Percentiles rank a stretch among this genome's conserved stretches.
Conservation (phyloP, 2,329 filamentous ascomycete species). For the Phyllosticta citrichinensis region DNA sequence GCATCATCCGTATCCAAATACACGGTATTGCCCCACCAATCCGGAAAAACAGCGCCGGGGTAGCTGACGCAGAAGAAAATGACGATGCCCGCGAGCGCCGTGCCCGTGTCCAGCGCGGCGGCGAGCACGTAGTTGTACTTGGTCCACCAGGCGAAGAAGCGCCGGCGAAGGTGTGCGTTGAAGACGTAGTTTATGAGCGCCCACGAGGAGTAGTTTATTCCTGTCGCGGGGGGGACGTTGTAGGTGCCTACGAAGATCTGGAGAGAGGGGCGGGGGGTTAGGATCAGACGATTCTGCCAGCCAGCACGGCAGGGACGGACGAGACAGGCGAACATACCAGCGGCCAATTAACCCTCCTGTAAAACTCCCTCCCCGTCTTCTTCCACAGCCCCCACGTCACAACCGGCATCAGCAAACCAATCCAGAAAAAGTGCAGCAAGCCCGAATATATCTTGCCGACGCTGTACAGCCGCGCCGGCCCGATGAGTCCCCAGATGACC, state of each 20-base stretch:
- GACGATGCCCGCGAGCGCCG: constrained; percentile 22
- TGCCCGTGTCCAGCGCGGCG: constrained; percentile 27
- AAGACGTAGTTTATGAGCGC: constrained; percentile 57
- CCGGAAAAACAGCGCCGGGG: constrained; percentile 12
- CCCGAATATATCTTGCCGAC: constrained; percentile 50
- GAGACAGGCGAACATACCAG: background rate
- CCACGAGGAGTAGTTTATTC: constrained; percentile 64
- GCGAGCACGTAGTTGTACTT: constrained; percentile 58
- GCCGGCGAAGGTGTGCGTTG: constrained; percentile 50
- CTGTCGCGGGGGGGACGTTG: constrained; percentile 52
- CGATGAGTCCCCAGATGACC: constrained; percentile 54
- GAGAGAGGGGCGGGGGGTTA: background rate
- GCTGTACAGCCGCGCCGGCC: constrained; percentile 60
- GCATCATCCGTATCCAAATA: constrained; percentile 26
- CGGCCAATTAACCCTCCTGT: constrained; percentile 3
- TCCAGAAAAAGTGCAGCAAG: constrained; percentile 62
- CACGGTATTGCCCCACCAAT: constrained; percentile 28
- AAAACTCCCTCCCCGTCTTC: constrained; percentile 34
- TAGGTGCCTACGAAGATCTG: constrained; percentile 16
- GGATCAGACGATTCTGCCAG: no score
- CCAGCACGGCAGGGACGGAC: no score
- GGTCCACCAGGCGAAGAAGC: constrained; percentile 52
- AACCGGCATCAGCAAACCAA: constrained; percentile 52
- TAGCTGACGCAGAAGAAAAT: constrained; percentile 19
- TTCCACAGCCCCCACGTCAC: constrained; percentile 56